Conservation (phyloP, 345 rosid species). For the Euclidium syriacum region DNA sequence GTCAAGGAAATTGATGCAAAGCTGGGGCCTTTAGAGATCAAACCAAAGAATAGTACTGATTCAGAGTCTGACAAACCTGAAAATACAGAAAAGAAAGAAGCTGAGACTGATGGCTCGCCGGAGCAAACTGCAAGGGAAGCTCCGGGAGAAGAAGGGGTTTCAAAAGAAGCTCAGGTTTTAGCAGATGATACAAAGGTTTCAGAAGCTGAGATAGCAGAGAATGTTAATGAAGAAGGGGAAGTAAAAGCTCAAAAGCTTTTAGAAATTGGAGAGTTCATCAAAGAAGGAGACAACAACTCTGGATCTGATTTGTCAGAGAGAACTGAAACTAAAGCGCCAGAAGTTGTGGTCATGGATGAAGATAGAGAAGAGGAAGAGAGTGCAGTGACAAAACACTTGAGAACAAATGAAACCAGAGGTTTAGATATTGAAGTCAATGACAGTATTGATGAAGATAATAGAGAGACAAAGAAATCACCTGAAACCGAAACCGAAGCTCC, state of each 20-base stretch:
- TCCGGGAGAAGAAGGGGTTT: neutral
- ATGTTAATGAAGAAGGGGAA: constrained; percentile 20
- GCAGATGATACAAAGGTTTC: constrained; percentile 8
- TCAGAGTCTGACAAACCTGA: neutral
- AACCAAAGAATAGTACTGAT: constrained; percentile 6
- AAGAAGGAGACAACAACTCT: constrained; percentile 23
- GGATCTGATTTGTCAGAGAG: constrained; percentile 21
- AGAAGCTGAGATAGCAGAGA: constrained; percentile 27
- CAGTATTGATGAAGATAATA: constrained; percentile 4
- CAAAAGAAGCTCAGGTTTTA: constrained; percentile 6
- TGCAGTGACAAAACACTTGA: neutral
- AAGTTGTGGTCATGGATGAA: constrained; percentile 29
- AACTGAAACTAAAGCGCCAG: constrained; percentile 35
- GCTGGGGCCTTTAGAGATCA: constrained; percentile 51
- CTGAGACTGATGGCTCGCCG: constrained; percentile 6
- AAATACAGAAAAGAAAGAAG: constrained; percentile 7
- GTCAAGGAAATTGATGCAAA: constrained; percentile 66
- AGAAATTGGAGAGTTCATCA: constrained; percentile 19
- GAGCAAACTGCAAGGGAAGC: constrained; percentile 3
- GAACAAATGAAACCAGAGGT: constrained; percentile 19
- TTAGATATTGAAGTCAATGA: constrained; percentile 1
- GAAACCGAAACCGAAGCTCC: constrained; percentile 19
- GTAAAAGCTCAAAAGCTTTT: constrained; percentile 23
- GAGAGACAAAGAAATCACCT: constrained; percentile 2
- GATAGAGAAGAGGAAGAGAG: constrained; percentile 11